Conservation (phyloP, 164 flowering plant genomes). For the Echeveria elegans region DNA sequence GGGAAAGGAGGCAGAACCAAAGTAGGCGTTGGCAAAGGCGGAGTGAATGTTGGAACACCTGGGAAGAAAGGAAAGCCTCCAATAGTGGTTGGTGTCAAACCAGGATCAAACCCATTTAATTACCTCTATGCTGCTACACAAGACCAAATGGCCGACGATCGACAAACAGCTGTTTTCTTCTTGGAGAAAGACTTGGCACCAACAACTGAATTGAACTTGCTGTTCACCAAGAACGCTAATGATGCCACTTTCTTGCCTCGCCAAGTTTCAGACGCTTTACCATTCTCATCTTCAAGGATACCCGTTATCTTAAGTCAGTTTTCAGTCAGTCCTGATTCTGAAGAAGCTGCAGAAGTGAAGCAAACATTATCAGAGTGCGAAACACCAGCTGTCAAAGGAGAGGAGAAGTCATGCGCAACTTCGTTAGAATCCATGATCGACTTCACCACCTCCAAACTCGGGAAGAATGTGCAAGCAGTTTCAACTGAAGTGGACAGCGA, state of each 20-base stretch:
- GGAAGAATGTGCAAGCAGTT: slow-evolving; percentile 21
- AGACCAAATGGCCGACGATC: slow-evolving; percentile 27
- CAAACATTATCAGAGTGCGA: slow-evolving; percentile 34
- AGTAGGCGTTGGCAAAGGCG: slow-evolving; percentile 35
- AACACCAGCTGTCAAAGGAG: slow-evolving; percentile 22
- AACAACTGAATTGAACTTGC: slow-evolving; percentile 22
- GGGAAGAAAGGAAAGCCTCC: slow-evolving; percentile 35
- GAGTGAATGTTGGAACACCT: slow-evolving; percentile 26
- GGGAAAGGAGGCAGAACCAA: slow-evolving; percentile 18
- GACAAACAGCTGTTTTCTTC: slow-evolving; percentile 34
- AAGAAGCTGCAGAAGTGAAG: slow-evolving; percentile 27
- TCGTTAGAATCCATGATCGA: slow-evolving; percentile 43
- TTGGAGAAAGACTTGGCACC: slow-evolving; percentile 29
- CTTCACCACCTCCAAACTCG: slow-evolving; percentile 32
- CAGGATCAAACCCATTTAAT: slow-evolving; percentile 16
- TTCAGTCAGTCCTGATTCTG: slow-evolving; percentile 26
- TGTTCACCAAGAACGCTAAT: slow-evolving; percentile 19
- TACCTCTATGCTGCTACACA: slow-evolving; percentile 32
- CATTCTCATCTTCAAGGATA: slow-evolving; percentile 28
- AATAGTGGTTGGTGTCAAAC: slow-evolving; percentile 18
- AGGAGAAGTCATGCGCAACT: slow-evolving; percentile 39
- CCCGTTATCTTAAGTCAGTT: slow-evolving; percentile 21
- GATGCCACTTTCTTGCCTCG: slow-evolving; percentile 30
- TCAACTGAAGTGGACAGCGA: slow-evolving; percentile 30
- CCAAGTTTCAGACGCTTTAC: slow-evolving; percentile 19